Percentiles rank a stretch among this genome's conserved stretches.
phyloP scores from a whole-genome alignment of 2,329 filamentous ascomycete species.

The Arthrobotrys pseudoclavata region DNA sequence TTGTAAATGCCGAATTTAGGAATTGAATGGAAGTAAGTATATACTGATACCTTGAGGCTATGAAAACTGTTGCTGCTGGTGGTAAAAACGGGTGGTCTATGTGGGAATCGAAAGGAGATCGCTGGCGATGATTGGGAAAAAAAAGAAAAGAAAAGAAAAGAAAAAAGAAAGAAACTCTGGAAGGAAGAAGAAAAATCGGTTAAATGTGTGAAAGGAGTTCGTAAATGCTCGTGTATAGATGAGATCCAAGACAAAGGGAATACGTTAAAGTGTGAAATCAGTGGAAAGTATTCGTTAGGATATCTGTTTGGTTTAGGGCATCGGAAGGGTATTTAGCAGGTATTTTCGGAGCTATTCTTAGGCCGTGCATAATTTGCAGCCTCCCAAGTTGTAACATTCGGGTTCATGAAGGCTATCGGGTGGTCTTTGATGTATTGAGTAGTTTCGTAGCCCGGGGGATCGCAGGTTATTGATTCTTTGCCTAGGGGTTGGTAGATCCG shows the following conservation, averaged over 20 bases:
- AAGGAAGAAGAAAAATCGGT: slow-evolving; percentile 18
- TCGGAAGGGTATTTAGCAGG: slow-evolving; percentile 29
- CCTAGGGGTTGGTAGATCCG: slow-evolving; percentile 71
- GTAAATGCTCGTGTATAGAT: slow-evolving; percentile 34
- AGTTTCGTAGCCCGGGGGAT: slow-evolving; percentile 71
- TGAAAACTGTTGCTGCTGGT: background rate
- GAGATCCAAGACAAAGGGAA: slow-evolving; percentile 23
- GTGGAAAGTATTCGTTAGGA: slow-evolving; percentile 1
- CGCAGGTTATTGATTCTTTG: slow-evolving; percentile 70
- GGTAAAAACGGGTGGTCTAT: slow-evolving; percentile 11
- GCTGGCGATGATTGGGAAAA: slow-evolving; percentile 6
- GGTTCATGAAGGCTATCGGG: slow-evolving; percentile 69
- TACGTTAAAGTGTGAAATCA: slow-evolving; percentile 2
- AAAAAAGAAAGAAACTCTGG: background rate
- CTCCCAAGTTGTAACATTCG: slow-evolving; percentile 68
- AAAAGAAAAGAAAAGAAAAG: background rate
- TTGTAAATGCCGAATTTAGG: slow-evolving; percentile 6
- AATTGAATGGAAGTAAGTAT: slow-evolving; percentile 1
- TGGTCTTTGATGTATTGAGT: slow-evolving; percentile 70
- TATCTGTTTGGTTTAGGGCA: background rate
- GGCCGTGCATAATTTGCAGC: slow-evolving; percentile 46
- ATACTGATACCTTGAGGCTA: slow-evolving; percentile 1
- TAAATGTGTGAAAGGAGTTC: slow-evolving; percentile 11
- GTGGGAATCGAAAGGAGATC: slow-evolving; percentile 34
- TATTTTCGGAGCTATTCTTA: slow-evolving; percentile 58